These are phyloP conservation scores for Oryza rufipogon DNA, from an alignment of 176 grass and related monocot species.

Conservation along the genomic window DNA sequence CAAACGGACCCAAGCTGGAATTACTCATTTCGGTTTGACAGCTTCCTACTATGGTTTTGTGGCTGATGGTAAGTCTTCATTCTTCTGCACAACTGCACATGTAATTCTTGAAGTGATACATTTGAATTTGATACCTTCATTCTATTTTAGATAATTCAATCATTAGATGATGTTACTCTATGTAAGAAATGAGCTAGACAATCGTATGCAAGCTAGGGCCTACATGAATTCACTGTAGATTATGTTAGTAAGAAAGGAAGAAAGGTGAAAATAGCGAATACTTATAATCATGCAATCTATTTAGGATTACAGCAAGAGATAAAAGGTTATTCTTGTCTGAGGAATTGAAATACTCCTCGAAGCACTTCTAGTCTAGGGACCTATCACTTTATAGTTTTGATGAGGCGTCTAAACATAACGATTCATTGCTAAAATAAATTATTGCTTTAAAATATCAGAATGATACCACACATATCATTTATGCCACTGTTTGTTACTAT, in stretches of 20 bases:
- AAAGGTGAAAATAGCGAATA: slow-evolving; percentile 3
- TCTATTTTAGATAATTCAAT: not conserved
- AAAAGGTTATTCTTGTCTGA: not conserved
- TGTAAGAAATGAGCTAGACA: slow-evolving; percentile 16
- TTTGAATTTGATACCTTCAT: slow-evolving; percentile 17
- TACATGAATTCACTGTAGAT: slow-evolving; percentile 14
- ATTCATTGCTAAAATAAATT: not conserved
- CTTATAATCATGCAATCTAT: slow-evolving; percentile 7
- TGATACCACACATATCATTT: not conserved
- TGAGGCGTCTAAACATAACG: not conserved
- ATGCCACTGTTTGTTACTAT: not conserved
- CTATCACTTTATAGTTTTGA: not conserved
- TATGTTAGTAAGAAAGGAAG: slow-evolving; percentile 25
- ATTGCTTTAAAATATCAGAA: not conserved
- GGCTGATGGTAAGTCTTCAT: slow-evolving; percentile 70
- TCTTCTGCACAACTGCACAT: slow-evolving; percentile 12
- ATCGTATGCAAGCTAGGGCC: not conserved
- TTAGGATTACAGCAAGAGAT: slow-evolving; percentile 14
- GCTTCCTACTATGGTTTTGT: slow-evolving; percentile 94
- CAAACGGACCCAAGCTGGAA: slow-evolving; percentile 63
- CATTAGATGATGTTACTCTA: not conserved
- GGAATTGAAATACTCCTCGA: slow-evolving; percentile 8
- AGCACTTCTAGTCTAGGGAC: slow-evolving; percentile 17
- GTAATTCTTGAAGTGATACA: slow-evolving; percentile 17
- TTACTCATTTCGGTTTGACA: slow-evolving; percentile 77